Evolutionary conservation across 2,329 filamentous ascomycete species (phyloP), one percentile per base, ranked within the genome.

Genomic region (Fusarium sp.): DNA sequence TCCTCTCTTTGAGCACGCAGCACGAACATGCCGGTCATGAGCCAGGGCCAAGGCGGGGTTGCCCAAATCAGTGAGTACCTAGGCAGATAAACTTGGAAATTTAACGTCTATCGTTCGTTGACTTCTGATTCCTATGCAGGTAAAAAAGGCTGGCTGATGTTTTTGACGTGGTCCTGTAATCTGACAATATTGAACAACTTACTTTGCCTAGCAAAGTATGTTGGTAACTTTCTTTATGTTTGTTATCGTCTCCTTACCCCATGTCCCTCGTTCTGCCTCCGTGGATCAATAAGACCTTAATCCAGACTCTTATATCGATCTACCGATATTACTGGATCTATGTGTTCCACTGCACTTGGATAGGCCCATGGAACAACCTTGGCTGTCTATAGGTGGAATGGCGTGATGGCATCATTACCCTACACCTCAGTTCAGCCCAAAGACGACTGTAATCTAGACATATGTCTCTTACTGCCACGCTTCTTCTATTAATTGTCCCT

Each of bases 21-120:
- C 58, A 61, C 51, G 43, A 68, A 64, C 55, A 57, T 44, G 45
- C 56, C 40, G 64, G 65, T 71, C 68, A 71, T 71, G 68, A 67
- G 68, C 53, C 35, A 34, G 31, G 31, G 31, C 31, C 64, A 62
- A 40, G 58, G 65, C 47, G 68, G 67, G 68, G 66, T 65, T 68
- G 42, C 55, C 53, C 39, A 70, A 69, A 69, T 36, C 42, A 53
- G 63, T 61, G 45, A 19, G 19, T 19, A n/a, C n/a, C n/a, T n/a
- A 19, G 19, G 35, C 31, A 42, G 44, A n/a, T 36, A 35, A 38
- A 35, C 41, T 51, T 19, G 41, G 4, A 19, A 41, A 42, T 24
- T 10, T 5, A 19, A 42, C 25, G 26, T 42, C 13, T 40, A 44
- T 32, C 39, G 38, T 10, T 25, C 13, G 24, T 29, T 42, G 12